These are phyloP conservation scores for Nemania abortiva DNA, from an alignment of 2,329 filamentous ascomycete species.

Conservation along the genomic window DNA sequence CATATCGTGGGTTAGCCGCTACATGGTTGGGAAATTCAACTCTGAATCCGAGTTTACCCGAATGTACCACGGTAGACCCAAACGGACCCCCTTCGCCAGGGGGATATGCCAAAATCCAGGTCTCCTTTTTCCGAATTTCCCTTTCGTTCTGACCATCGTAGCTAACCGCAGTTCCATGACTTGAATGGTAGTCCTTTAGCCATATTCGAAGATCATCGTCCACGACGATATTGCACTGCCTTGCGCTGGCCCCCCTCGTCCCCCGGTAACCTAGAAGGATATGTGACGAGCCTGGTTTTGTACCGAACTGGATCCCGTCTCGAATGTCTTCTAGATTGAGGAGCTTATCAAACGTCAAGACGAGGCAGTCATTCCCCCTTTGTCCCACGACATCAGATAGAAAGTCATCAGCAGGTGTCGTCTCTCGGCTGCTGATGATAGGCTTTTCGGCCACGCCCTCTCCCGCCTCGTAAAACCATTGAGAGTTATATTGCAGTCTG, in stretches of 20 bases:
- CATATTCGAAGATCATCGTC: neutral
- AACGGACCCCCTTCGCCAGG: neutral
- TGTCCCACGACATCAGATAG: too few species aligned
- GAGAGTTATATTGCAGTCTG: neutral
- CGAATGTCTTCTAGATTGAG: neutral
- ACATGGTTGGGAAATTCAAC: slow-evolving; percentile 1
- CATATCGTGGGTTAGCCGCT: neutral
- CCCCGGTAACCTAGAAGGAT: neutral
- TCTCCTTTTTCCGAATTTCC: neutral
- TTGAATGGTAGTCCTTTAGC: neutral
- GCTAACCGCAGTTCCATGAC: neutral
- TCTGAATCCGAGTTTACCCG: neutral
- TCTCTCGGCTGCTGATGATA: neutral
- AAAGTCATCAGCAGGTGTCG: neutral
- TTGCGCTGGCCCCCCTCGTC: neutral
- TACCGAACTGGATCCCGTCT: neutral
- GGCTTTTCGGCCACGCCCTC: neutral
- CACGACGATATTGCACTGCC: slow-evolving; percentile 1
- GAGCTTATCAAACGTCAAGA: neutral
- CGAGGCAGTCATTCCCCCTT: neutral
- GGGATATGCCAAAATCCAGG: neutral
- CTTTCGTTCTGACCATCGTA: neutral
- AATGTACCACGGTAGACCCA: neutral
- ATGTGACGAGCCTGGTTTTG: neutral
- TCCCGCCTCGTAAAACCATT: neutral